These are phyloP conservation scores for Melanomma pulvis-pyrius DNA, from an alignment of 495 filamentous ascomycete genomes.

Conservation along the genomic window DNA sequence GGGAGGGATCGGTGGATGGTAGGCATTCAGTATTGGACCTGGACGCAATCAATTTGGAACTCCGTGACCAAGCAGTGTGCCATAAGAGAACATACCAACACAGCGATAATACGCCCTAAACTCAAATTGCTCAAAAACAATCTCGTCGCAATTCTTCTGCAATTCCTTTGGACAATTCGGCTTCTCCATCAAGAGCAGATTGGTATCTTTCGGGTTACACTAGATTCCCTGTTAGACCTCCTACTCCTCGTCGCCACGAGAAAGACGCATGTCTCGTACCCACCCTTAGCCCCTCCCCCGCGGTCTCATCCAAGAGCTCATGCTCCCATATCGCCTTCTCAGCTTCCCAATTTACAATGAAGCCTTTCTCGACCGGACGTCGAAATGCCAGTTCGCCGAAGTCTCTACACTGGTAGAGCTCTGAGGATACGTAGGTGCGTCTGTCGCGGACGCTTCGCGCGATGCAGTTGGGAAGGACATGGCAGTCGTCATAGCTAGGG, in stretches of 20 bases:
- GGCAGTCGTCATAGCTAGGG: slow-evolving; percentile 53
- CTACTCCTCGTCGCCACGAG: background rate
- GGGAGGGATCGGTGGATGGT: slow-evolving; percentile 72
- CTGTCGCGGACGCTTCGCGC: slow-evolving; percentile 74
- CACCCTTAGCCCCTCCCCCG: slow-evolving; percentile 51
- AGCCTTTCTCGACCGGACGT: slow-evolving; percentile 93
- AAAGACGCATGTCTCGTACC: slow-evolving; percentile 13
- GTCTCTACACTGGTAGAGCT: slow-evolving; percentile 79
- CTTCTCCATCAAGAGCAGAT: slow-evolving; percentile 83
- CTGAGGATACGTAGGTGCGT: slow-evolving; percentile 74
- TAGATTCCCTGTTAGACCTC: slow-evolving; percentile 19
- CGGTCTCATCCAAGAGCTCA: slow-evolving; percentile 78
- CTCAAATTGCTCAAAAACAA: slow-evolving; percentile 98
- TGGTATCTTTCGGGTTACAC: slow-evolving; percentile 79
- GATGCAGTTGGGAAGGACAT: slow-evolving; percentile 82
- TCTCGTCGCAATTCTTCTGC: slow-evolving; percentile 90
- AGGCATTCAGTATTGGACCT: slow-evolving; percentile 79
- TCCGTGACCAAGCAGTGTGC: slow-evolving; percentile 6
- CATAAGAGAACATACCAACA: slow-evolving; percentile 58
- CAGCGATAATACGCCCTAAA: slow-evolving; percentile 82
- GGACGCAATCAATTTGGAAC: background rate
- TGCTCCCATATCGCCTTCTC: slow-evolving; percentile 96
- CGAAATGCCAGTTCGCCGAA: slow-evolving; percentile 88
- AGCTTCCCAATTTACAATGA: slow-evolving; percentile 93
- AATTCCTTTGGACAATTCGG: slow-evolving; percentile 81